Conservation (phyloP, 768 basidiomycete species). For the Epithele typhae region DNA sequence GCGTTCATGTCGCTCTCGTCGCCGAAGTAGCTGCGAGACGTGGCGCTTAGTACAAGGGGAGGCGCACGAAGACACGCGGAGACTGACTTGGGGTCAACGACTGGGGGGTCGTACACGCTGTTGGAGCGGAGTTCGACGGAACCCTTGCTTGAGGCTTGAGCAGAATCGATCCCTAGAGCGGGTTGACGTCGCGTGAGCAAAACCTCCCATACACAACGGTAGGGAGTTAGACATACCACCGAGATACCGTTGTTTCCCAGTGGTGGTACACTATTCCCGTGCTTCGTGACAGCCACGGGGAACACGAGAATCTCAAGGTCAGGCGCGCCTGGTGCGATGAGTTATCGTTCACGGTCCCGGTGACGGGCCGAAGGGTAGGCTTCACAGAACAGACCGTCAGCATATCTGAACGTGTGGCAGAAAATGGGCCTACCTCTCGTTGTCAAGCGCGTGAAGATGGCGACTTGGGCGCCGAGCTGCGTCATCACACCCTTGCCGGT, state of each 20-base stretch:
- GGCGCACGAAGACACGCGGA: too few relatives aligned
- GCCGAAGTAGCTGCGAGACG: conserved; percentile 30
- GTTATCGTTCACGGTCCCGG: neutral
- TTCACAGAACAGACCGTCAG: neutral
- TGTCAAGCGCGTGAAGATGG: conserved; percentile 11
- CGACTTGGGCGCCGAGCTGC: conserved; percentile 1
- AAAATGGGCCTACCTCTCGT: conserved; percentile 3
- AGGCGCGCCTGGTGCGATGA: conserved; percentile 10
- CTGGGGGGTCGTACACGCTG: conserved; percentile 34
- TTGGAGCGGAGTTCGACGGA: conserved; percentile 31
- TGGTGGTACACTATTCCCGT: conserved; percentile 4
- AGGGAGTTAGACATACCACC: too few relatives aligned
- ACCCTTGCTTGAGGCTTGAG: conserved; percentile 38
- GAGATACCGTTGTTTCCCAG: too few relatives aligned
- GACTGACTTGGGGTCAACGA: conserved; percentile 38
- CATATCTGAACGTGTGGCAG: too few relatives aligned
- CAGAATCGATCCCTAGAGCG: neutral
- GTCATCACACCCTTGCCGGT: neutral
- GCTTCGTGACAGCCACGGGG: conserved; percentile 7
- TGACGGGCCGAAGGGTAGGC: conserved; percentile 1
- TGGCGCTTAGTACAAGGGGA: too few relatives aligned
- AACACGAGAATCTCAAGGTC: conserved; percentile 11
- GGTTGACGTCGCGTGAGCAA: too few relatives aligned
- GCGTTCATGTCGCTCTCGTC: conserved; percentile 36
- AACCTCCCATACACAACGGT: too few relatives aligned